Conservation (phyloP, 805 yeast genomes). For the Debaryomyces tyrocola region DNA sequence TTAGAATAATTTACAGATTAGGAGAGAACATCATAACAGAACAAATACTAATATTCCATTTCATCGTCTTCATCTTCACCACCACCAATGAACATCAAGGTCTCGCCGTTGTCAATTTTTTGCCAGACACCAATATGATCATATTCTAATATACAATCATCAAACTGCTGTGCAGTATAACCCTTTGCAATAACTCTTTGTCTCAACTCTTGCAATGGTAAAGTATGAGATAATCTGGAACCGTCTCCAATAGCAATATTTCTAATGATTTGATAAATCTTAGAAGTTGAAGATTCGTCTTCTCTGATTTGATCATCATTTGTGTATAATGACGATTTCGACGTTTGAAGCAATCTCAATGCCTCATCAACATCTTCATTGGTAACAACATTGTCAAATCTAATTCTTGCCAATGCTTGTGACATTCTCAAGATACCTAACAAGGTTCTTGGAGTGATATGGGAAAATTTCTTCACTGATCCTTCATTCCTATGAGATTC, state of each 20-base stretch:
- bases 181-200: slow-evolving; percentile 77
- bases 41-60: slow-evolving; percentile 16
- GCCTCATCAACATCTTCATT: slow-evolving; percentile 94
- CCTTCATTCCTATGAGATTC: slow-evolving; percentile 80
- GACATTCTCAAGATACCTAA: slow-evolving; percentile 89
- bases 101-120: slow-evolving; percentile 66
- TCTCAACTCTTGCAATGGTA: slow-evolving; percentile 50
- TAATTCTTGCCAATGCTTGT: slow-evolving; percentile 88
- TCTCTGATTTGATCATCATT: slow-evolving; percentile 52
- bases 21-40: neutral
- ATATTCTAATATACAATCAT: slow-evolving; percentile 75
- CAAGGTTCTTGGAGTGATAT: slow-evolving; percentile 93
- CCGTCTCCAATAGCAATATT: slow-evolving; percentile 48
- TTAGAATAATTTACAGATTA: neutral
- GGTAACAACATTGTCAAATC: slow-evolving; percentile 72
- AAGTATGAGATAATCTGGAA: slow-evolving; percentile 22
- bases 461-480: slow-evolving; percentile 77
- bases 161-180: slow-evolving; percentile 75
- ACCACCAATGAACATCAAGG: slow-evolving; percentile 53
- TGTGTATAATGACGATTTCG: slow-evolving; percentile 76
- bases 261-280: slow-evolving; percentile 70
- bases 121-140: slow-evolving; percentile 74
- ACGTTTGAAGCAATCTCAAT: slow-evolving; percentile 76
- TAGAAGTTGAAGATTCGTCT: slow-evolving; percentile 66
- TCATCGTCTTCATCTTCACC: slow-evolving; percentile 39